Conservation (phyloP, 2,329 filamentous ascomycete genomes). For the Penicillium sclerotiorum region DNA sequence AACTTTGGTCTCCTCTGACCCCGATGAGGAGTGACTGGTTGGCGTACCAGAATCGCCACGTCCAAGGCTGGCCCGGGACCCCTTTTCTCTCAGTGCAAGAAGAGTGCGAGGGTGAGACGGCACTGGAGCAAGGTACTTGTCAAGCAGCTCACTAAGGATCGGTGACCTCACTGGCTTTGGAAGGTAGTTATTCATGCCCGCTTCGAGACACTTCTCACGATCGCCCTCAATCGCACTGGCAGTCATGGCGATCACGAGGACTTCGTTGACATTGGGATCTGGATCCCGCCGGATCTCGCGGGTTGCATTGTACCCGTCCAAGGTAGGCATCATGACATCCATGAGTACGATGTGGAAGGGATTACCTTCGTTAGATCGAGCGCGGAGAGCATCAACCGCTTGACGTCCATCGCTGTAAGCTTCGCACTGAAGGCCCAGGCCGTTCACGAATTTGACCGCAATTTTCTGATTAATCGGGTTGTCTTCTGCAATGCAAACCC, state of each 20-base stretch:
- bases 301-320: constrained; percentile 91
- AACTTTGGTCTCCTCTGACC: constrained; percentile 27
- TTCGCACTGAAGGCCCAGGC: constrained; percentile 82
- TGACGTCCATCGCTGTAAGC: constrained; percentile 89
- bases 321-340: constrained; percentile 94
- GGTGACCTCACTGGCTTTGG: constrained; percentile 93
- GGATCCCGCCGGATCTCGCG: constrained; percentile 76
- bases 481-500: constrained; percentile 92
- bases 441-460: constrained; percentile 84
- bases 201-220: constrained; percentile 90
- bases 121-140: constrained; percentile 63
- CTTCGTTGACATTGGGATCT: constrained; percentile 73
- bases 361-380: constrained; percentile 67
- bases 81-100: constrained; percentile 33
- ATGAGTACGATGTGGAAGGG: constrained; percentile 92
- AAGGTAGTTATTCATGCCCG: constrained; percentile 96
- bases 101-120: constrained; percentile 39
- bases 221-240: constrained; percentile 93
- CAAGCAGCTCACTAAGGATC: constrained; percentile 80
- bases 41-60: constrained; percentile 28
- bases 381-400: constrained; percentile 81
- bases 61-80: constrained; percentile 31
- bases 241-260: constrained; percentile 97
- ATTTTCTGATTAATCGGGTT: constrained; percentile 95
- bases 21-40: constrained; percentile 29